Base-by-base conservation (phyloP, 352 stramenopile species). In the Plasmopara halstedii region DNA sequence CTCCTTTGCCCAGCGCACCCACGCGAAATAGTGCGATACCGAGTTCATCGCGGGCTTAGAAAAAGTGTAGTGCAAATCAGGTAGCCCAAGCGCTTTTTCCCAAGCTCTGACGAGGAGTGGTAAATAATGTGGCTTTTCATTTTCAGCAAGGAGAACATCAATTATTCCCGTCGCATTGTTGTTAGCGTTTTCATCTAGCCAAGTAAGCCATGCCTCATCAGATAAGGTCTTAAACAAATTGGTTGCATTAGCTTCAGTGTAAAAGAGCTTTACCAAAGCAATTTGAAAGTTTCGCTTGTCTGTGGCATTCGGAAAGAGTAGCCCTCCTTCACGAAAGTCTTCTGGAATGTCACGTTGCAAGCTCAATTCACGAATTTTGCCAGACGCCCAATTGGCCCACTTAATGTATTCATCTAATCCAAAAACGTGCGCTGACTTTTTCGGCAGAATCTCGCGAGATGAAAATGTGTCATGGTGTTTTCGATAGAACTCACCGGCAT, bases 1-100 rank as follows among this genome's bases (percentile, higher is more conserved):
- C 37, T 91, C 79, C 41, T 91, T 91, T 23, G 66, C 76, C 79
- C 79, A 91, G 14, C 76, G 76, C n/a, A 88, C 48, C 79, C 79
- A 91, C 25, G 73, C 53, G 56, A 84, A 88, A 45, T 78, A 86
- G 43, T 85, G 72, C 5, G 71, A 85, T n/a, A 85, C 68, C 21
- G 63, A 71, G 36, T 82, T 85, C 15, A 71, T 31, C 2, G 52
- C 38, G 7, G 42, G 45, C 58, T 88, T 90, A 8, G 70, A 72
- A 29, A 90, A 75, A 15, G 71, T 85, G 58, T 84, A 88, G 7
- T 57, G 62, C 14, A 88, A 33, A 29, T 84, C 63, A 1, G 63
- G 64, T 2, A 73, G 33, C 2, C 64, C 75, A 6, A 86, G 40
- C 25, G 64, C 62, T 11, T 70, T 51, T 51, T 90, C 79, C 76